Percentiles rank a stretch among this genome's conserved stretches.
Conservation (phyloP, 306 rosid species). For the Astragalus glycyphyllos region DNA sequence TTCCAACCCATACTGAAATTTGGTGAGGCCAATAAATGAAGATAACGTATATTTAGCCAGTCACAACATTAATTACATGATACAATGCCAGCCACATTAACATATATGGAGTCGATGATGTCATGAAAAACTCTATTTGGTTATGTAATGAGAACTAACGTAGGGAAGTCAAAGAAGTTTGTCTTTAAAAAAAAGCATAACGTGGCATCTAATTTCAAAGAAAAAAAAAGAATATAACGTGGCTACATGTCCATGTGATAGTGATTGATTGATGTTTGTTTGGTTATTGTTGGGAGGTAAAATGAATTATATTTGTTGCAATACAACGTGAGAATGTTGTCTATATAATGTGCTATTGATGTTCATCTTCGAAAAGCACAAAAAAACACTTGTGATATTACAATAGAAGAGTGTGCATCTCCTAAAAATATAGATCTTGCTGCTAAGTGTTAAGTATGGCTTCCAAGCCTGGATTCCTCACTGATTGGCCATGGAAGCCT, state of each 20-base stretch:
- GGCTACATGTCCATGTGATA: background rate
- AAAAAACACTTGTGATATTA: background rate
- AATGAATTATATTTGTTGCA: background rate
- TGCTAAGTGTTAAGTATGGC: conserved; percentile 45
- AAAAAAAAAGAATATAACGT: background rate
- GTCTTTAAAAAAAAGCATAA: background rate
- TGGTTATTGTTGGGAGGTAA: background rate
- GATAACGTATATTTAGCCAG: background rate
- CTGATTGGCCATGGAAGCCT: conserved; percentile 76
- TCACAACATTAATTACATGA: background rate
- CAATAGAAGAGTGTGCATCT: background rate
- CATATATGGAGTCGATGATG: background rate
- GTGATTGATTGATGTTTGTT: background rate
- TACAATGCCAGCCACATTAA: background rate
- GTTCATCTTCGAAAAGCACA: background rate
- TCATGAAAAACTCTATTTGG: background rate
- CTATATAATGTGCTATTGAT: conserved; percentile 1
- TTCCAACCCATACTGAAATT: background rate
- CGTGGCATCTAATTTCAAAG: background rate
- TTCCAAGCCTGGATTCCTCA: conserved; percentile 66
- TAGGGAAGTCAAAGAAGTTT: background rate
- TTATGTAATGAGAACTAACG: background rate
- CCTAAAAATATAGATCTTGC: background rate
- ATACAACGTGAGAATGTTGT: background rate
- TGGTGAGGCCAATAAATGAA: conserved; percentile 43